phyloP scores from a whole-genome alignment of 768 basidiomycete species.

The Kwoniella sp. region DNA sequence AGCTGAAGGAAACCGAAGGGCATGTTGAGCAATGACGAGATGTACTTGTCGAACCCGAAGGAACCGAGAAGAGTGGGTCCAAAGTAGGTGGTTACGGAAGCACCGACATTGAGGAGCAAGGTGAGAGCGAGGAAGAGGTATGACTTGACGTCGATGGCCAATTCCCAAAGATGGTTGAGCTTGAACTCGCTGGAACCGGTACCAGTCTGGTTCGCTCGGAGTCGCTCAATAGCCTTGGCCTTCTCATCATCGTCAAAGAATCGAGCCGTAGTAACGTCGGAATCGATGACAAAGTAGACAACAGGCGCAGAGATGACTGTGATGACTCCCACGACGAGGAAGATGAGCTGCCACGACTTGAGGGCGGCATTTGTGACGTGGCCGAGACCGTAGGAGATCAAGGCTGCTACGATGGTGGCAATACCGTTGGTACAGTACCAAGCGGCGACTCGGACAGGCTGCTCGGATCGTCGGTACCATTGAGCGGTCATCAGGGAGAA shows the following conservation, averaged over 20 bases:
- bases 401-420: slow-evolving; percentile 46
- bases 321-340: slow-evolving; percentile 47
- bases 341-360: slow-evolving; percentile 49
- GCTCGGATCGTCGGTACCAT: slow-evolving; percentile 44
- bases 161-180: slow-evolving; percentile 42
- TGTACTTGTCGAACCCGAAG: slow-evolving; percentile 41
- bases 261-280: slow-evolving; percentile 39
- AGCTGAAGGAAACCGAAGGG: slow-evolving; percentile 51
- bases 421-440: slow-evolving; percentile 51
- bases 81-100: slow-evolving; percentile 46
- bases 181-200: slow-evolving; percentile 51
- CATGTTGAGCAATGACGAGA: slow-evolving; percentile 41
- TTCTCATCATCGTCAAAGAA: slow-evolving; percentile 50
- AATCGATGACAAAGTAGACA: slow-evolving; percentile 46
- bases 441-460: slow-evolving; percentile 39
- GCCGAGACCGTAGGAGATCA: slow-evolving; percentile 47
- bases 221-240: slow-evolving; percentile 48
- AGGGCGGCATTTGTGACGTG: slow-evolving; percentile 40
- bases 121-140: slow-evolving; percentile 39
- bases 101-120: slow-evolving; percentile 44
- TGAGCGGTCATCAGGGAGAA: slow-evolving; percentile 47
- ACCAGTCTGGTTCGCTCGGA: slow-evolving; percentile 53
- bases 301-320: slow-evolving; percentile 47
- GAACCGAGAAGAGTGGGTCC: slow-evolving; percentile 36
- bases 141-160: slow-evolving; percentile 46